Base-by-base conservation (phyloP, 352 stramenopile genomes). In the Phytophthora hybrid region DNA sequence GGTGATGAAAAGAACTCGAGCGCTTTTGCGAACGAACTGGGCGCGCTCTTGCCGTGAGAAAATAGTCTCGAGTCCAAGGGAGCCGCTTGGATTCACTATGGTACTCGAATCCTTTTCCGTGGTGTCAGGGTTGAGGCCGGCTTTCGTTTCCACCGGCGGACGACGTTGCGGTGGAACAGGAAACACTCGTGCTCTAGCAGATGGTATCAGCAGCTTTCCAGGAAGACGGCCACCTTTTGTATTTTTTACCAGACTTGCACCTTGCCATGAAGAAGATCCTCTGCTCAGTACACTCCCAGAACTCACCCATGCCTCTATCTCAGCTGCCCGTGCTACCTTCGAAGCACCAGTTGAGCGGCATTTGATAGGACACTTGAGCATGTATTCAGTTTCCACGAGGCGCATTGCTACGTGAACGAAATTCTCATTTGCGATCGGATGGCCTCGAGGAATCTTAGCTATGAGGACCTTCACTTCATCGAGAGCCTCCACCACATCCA, bases 1-100 rank as follows among this genome's bases (percentile, higher is more conserved):
- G 1, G 72, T 77, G 18, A 79, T 77, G 26, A 82, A 76, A 8
- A 84, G 72, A 14, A 83, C 73, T 16, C 66, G 70, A 8, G 76
- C 60, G 13, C 69, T 81, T 54, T 73, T 65, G 5, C 69, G 65
- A 19, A 84, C 71, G 19, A 80, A 78, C 6, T 68, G 37, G 11
- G 61, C 62, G 10, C 65, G 65, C 44, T 80, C 69, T 14, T 68
- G 23, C 5, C 14, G 39, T 5, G 66, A 71, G 23, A 70, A 77
- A 9, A 77, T 66, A 1, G 49, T 16, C n/a, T 78, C 66, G 1
- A 74, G 59, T 29, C 55, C 44, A 19, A 77, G 18, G 0, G 29
- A 11, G 31, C 5, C 37, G 5, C 6, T 29, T 13, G 60, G 21
- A 23, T 47, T 18, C 4, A 49, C 41, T 9, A 19, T 9, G n/a